These are phyloP conservation scores for Zymoseptoria pseudotritici DNA, from an alignment of 2,329 filamentous ascomycete genomes.

Conservation along the genomic window DNA sequence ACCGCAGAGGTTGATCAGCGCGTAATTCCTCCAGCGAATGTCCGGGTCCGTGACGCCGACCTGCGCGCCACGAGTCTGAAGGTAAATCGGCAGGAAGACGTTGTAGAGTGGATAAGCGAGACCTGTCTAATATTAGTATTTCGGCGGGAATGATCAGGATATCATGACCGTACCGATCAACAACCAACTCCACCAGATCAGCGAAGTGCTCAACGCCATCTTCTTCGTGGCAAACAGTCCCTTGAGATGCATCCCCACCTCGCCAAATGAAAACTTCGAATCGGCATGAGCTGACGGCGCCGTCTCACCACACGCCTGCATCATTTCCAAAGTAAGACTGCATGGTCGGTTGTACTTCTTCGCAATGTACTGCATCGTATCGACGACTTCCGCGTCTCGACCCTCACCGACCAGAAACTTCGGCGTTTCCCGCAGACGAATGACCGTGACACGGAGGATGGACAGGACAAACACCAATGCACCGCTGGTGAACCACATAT, in stretches of 20 bases:
- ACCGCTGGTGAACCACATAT: conserved; percentile 49
- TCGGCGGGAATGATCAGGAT: not conserved
- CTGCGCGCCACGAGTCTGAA: conserved; percentile 51
- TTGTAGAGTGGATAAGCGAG: conserved; percentile 69
- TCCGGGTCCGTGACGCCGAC: conserved; percentile 48
- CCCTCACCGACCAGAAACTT: conserved; percentile 51
- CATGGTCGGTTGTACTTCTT: conserved; percentile 47
- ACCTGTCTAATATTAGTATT: conserved; percentile 31
- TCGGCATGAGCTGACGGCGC: conserved; percentile 16
- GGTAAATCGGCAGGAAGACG: conserved; percentile 62
- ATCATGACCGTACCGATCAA: conserved; percentile 10
- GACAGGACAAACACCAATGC: conserved; percentile 48
- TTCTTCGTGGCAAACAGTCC: conserved; percentile 58
- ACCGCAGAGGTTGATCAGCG: conserved; percentile 58
- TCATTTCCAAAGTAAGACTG: conserved; percentile 43
- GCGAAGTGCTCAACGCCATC: conserved; percentile 52
- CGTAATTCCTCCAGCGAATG: conserved; percentile 64
- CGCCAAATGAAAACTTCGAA: conserved; percentile 30
- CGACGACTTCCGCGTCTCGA: conserved; percentile 45
- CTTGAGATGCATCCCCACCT: conserved; percentile 48
- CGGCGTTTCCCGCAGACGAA: conserved; percentile 49
- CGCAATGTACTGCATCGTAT: conserved; percentile 44
- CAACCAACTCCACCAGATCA: conserved; percentile 62
- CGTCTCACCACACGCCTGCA: conserved; percentile 41
- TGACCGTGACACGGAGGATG: conserved; percentile 46